These are phyloP conservation scores for Quercus suber DNA, from an alignment of 306 rosid genomes.

Conservation along the genomic window DNA sequence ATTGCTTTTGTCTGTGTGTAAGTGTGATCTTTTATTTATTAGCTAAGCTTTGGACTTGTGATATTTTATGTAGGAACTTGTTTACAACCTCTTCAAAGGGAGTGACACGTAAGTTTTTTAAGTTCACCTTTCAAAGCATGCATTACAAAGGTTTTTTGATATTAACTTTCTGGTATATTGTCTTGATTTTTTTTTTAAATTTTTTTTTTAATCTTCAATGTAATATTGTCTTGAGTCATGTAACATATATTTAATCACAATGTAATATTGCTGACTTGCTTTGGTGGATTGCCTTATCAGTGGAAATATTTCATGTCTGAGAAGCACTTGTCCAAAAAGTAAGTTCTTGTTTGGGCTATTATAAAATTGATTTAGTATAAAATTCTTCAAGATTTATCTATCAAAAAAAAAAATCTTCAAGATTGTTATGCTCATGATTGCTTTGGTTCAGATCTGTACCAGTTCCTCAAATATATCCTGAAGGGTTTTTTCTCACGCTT, in stretches of 20 bases:
- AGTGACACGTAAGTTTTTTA: constrained; percentile 34
- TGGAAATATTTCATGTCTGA: constrained; percentile 26
- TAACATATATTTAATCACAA: neutral
- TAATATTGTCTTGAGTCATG: neutral
- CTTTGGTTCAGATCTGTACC: neutral
- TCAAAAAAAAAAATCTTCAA: too few species aligned
- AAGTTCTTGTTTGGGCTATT: neutral
- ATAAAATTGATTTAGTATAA: neutral
- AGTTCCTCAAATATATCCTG: neutral
- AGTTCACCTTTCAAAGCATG: neutral
- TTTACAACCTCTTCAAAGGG: constrained; percentile 36
- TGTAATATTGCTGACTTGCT: constrained; percentile 5
- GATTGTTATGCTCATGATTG: neutral
- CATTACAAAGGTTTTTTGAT: neutral
- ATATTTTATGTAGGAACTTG: constrained; percentile 30
- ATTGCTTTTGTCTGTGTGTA: neutral
- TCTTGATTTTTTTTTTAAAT: too few species aligned
- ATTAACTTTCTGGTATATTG: neutral
- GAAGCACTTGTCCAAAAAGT: constrained; percentile 13
- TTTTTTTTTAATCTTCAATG: too few species aligned
- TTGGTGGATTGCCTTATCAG: constrained; percentile 10
- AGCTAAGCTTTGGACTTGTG: neutral
- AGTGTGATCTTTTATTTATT: neutral
- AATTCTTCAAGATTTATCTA: neutral
- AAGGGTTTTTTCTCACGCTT: neutral